These are phyloP conservation scores for Trifolium repens DNA, from an alignment of 306 rosid genomes.

Conservation along the genomic window DNA sequence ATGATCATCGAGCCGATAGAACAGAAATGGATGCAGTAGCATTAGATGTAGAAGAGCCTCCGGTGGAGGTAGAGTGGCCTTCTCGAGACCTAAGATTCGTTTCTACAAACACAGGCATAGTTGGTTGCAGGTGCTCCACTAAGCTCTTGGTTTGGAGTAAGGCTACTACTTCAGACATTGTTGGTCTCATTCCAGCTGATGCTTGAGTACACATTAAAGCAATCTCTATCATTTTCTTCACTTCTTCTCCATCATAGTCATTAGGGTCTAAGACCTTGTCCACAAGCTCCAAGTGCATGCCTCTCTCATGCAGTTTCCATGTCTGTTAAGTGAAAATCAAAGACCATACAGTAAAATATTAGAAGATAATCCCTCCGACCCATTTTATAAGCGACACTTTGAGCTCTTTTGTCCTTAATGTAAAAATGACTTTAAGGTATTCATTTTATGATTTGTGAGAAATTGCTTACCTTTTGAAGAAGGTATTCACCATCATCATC, in stretches of 20 bases:
- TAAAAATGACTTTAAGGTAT: neutral
- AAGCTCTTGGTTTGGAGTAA: conserved; percentile 56
- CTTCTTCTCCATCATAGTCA: conserved; percentile 57
- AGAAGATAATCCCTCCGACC: neutral
- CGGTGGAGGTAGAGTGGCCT: conserved; percentile 57
- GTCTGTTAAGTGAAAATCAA: conserved; percentile 43
- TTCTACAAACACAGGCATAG: conserved; percentile 66
- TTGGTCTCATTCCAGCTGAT: conserved; percentile 61
- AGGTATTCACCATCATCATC: conserved; percentile 54
- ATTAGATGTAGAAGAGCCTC: conserved; percentile 52
- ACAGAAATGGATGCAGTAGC: conserved; percentile 62
- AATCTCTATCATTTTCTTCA: conserved; percentile 58
- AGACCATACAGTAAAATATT: neutral
- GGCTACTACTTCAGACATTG: conserved; percentile 67
- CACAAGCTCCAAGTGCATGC: conserved; percentile 49
- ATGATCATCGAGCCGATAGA: conserved; percentile 55
- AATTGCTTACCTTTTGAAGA: conserved; percentile 60
- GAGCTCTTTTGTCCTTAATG: neutral
- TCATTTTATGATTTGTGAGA: neutral
- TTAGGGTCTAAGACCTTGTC: conserved; percentile 54
- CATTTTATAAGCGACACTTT: neutral
- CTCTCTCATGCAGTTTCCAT: conserved; percentile 62
- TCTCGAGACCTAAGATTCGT: conserved; percentile 39
- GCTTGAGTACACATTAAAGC: conserved; percentile 69
- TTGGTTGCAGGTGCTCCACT: conserved; percentile 42